phyloP scores from a whole-genome alignment of 768 basidiomycete species.

The Leccinum variicolor region DNA sequence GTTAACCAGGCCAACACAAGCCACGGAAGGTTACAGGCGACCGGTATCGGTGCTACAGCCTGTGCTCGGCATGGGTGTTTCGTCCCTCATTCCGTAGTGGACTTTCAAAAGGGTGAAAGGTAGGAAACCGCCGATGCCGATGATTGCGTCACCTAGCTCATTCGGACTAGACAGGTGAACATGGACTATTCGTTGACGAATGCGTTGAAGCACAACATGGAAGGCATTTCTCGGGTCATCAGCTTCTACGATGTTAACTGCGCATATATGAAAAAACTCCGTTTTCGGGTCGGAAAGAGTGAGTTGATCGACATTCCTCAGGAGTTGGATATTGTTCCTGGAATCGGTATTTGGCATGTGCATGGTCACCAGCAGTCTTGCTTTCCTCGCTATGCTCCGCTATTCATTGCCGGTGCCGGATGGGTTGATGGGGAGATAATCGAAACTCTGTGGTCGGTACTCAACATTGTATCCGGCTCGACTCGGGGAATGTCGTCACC shows the following conservation, averaged over 20 bases:
- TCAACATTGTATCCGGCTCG: not conserved
- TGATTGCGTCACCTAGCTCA: not conserved
- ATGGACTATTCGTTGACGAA: conserved; percentile 4
- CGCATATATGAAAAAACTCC: conserved; percentile 4
- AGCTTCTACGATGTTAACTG: conserved; percentile 9
- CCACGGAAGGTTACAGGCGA: not conserved
- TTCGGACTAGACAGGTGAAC: conserved; percentile 2
- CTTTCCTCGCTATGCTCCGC: not conserved
- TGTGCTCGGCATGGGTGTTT: conserved; percentile 9
- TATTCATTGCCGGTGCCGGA: not conserved
- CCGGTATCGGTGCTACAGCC: not conserved
- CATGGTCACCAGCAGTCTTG: conserved; percentile 26
- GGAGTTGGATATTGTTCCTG: conserved; percentile 1
- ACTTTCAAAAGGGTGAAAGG: conserved; percentile 10
- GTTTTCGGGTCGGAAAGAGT: not conserved
- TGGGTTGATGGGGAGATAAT: not conserved
- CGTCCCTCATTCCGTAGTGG: conserved; percentile 23
- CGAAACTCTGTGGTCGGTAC: not conserved
- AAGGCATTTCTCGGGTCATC: accelerated
- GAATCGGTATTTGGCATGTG: conserved; percentile 26
- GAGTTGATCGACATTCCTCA: not conserved
- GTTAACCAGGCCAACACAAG: not conserved
- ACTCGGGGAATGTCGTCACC: not conserved
- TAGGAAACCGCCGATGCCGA: not conserved
- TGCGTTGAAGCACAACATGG: not conserved